These are phyloP conservation scores for Aspergillus nanangensis DNA, from an alignment of 495 filamentous ascomycete genomes.

Conservation along the genomic window DNA sequence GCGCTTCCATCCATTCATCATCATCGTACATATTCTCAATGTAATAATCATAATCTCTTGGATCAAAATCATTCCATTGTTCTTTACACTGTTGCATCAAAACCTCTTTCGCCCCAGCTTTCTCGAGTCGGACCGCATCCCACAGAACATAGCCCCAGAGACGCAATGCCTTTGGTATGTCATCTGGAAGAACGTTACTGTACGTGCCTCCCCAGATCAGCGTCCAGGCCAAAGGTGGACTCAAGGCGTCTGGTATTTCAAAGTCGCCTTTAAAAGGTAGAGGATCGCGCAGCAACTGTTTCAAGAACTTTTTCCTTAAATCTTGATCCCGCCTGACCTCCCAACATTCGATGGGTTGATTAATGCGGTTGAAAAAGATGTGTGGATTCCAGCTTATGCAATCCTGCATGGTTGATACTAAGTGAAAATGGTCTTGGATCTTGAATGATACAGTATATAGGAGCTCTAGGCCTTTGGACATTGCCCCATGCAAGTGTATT, in stretches of 20 bases:
- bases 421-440: slow-evolving; percentile 5
- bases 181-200: slow-evolving; percentile 13
- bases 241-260: not conserved
- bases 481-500: not conserved
- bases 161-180: not conserved
- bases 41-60: slow-evolving; percentile 1
- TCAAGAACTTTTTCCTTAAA: too few relatives aligned
- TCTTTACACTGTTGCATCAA: slow-evolving; percentile 3
- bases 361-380: too few relatives aligned
- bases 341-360: too few relatives aligned
- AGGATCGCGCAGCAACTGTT: slow-evolving; percentile 1
- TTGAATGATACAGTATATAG: slow-evolving; percentile 6
- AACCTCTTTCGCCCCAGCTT: slow-evolving; percentile 2
- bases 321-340: too few relatives aligned
- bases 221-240: slow-evolving; percentile 20
- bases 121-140: slow-evolving; percentile 13
- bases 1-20: too few relatives aligned
- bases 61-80: not conserved
- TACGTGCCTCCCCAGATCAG: slow-evolving; percentile 12
- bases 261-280: slow-evolving; percentile 16
- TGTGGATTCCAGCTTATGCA: not conserved
- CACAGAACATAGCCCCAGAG: slow-evolving; percentile 20
- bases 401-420: not conserved
- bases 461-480: slow-evolving; percentile 7
- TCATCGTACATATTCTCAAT: too few relatives aligned